Evolutionary conservation across 495 filamentous ascomycete species (phyloP).

Genomic region (Lophiostoma macrostomum): DNA sequence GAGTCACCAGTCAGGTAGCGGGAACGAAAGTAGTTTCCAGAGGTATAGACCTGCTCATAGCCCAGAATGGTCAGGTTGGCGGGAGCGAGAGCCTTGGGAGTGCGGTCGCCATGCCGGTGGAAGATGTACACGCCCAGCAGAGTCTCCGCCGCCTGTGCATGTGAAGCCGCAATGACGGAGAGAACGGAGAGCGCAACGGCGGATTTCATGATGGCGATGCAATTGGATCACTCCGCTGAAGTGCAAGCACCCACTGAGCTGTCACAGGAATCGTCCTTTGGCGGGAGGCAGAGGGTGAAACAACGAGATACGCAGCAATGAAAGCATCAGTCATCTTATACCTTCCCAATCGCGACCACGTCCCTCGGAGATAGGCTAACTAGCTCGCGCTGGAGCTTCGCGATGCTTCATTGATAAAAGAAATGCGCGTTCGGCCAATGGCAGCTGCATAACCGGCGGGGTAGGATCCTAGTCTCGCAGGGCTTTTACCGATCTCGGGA

Average conservation of each 20-base stretch:
- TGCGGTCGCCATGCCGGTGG: conserved; percentile 64
- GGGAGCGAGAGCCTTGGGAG: conserved; percentile 52
- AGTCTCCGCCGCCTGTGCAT: conserved; percentile 55
- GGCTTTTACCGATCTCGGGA: too few species aligned
- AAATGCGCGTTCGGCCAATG: too few species aligned
- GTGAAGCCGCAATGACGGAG: conserved; percentile 26
- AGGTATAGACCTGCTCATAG: conserved; percentile 58
- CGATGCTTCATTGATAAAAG: too few species aligned
- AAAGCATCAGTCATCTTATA: neutral
- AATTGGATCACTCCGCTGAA: neutral
- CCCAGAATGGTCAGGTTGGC: conserved; percentile 59
- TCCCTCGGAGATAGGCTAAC: too few species aligned
- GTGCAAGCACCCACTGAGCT: neutral
- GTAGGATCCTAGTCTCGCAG: too few species aligned
- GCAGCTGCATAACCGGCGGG: neutral
- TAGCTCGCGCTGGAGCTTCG: too few species aligned
- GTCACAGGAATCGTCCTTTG: too few species aligned
- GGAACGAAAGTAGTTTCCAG: conserved; percentile 60
- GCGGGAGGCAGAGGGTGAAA: too few species aligned
- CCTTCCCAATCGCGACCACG: neutral
- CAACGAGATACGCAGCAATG: neutral
- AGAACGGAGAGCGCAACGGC: conserved; percentile 17
- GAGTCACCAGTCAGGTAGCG: conserved; percentile 54
- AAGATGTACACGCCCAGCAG: conserved; percentile 63
- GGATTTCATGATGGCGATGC: conserved; percentile 7